Conservation (phyloP, 2,329 filamentous ascomycete species). For the Daldinia sp. region DNA sequence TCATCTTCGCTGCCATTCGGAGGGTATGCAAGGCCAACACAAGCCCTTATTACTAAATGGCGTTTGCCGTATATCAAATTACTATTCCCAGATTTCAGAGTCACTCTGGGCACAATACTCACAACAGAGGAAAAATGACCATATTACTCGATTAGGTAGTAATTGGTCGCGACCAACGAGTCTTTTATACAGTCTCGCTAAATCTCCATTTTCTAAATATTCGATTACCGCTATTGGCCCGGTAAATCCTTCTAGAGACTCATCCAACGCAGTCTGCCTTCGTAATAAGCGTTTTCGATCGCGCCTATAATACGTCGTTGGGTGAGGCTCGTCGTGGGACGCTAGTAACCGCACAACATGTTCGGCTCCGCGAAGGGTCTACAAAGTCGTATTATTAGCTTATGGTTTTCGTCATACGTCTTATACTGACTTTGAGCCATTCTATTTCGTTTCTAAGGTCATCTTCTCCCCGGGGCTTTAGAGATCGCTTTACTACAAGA, state of each 20-base stretch:
- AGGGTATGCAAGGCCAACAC: slow-evolving; percentile 29
- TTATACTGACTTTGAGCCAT: slow-evolving; percentile 17
- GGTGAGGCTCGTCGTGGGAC: slow-evolving; percentile 10
- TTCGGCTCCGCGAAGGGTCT: slow-evolving; percentile 33
- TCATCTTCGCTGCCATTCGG: slow-evolving; percentile 6
- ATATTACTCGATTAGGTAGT: slow-evolving; percentile 31
- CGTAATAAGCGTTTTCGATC: not conserved
- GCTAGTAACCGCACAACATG: slow-evolving; percentile 28
- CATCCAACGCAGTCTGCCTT: not conserved
- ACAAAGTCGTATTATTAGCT: not conserved
- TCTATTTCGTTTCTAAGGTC: slow-evolving; percentile 30
- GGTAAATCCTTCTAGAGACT: slow-evolving; percentile 14
- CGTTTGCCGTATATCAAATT: not conserved
- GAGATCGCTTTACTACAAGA: slow-evolving; percentile 29
- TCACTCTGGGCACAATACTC: slow-evolving; percentile 5
- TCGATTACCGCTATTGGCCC: slow-evolving; percentile 28
- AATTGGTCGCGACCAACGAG: slow-evolving; percentile 6
- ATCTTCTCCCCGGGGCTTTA: not conserved
- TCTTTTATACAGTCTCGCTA: slow-evolving; percentile 8
- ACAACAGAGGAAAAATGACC: slow-evolving; percentile 33
- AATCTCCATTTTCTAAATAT: slow-evolving; percentile 27
- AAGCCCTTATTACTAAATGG: slow-evolving; percentile 29
- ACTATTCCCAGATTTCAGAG: not conserved
- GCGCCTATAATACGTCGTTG: not conserved
- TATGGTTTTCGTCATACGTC: too few relatives aligned